Evolutionary conservation across 2,329 filamentous ascomycete genomes (phyloP).

Genomic region (Aspergillus calidoustus): DNA sequence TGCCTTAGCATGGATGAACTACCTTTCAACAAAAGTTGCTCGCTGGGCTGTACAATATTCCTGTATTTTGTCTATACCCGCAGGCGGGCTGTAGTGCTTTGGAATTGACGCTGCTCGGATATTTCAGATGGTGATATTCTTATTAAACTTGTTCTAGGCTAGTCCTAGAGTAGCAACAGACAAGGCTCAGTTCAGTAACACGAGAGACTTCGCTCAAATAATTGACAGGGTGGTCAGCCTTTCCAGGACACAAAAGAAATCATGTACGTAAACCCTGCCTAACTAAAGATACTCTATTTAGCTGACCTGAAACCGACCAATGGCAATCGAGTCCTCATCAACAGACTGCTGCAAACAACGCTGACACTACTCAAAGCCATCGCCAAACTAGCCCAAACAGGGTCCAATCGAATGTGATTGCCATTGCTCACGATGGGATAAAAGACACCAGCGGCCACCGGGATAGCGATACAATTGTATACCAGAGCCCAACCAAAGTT

Average conservation of each 20-base stretch:
- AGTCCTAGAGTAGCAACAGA: background rate
- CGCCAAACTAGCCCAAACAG: slow-evolving; percentile 74
- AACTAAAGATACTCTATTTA: background rate
- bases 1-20: too few relatives aligned
- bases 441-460: slow-evolving; percentile 76
- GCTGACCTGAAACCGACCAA: slow-evolving; percentile 6
- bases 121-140: background rate
- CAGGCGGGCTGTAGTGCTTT: background rate
- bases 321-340: slow-evolving; percentile 42
- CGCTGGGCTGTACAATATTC: too few relatives aligned
- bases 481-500: slow-evolving; percentile 83
- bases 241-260: slow-evolving; percentile 1
- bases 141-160: slow-evolving; percentile 3
- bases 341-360: slow-evolving; percentile 74
- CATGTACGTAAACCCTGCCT: too few relatives aligned
- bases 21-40: too few relatives aligned
- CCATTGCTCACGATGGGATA: slow-evolving; percentile 57
- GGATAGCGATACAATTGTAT: slow-evolving; percentile 76
- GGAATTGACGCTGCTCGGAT: slow-evolving; percentile 1
- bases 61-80: background rate
- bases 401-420: slow-evolving; percentile 29
- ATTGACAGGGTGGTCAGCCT: background rate
- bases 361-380: slow-evolving; percentile 85
- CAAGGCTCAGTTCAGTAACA: slow-evolving; percentile 3
- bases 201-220: slow-evolving; percentile 1